A percentile compares a stretch with the other conserved stretches of the same genome.
Conservation (phyloP, 768 basidiomycete genomes). For the Russula brevipes region DNA sequence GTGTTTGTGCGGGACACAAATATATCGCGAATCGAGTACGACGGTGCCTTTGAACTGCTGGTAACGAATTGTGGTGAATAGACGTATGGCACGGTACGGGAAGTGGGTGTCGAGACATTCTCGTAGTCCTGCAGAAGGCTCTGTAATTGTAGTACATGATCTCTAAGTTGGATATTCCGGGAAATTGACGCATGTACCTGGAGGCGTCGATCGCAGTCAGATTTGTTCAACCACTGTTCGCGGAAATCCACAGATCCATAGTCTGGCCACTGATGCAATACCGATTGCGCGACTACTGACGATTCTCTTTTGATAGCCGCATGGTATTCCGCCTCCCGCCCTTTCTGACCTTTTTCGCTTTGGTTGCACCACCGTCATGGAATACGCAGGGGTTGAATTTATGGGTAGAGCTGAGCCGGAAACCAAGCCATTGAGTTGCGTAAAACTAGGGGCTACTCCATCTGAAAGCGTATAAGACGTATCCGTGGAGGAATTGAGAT, state of each 20-base stretch:
- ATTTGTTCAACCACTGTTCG: not conserved
- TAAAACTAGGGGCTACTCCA: not conserved
- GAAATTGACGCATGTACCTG: constrained; percentile 1
- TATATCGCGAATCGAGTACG: not conserved
- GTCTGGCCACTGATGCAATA: not conserved
- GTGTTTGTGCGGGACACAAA: not conserved
- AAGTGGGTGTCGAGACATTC: not conserved
- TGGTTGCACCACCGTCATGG: too few relatives aligned
- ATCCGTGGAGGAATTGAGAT: not conserved
- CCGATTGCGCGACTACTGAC: not conserved
- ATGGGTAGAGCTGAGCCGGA: not conserved
- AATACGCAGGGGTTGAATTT: not conserved
- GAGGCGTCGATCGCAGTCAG: not conserved
- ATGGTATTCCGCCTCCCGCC: not conserved
- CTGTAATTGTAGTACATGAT: constrained; percentile 9
- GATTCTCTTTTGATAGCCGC: not conserved
- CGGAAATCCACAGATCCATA: not conserved
- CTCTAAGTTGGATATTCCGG: not conserved
- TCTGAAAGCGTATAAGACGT: constrained; percentile 6
- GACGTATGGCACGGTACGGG: not conserved
- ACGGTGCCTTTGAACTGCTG: not conserved
- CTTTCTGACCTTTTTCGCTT: too few relatives aligned
- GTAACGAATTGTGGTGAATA: not conserved
- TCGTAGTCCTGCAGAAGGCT: not conserved
- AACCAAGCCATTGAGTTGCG: not conserved